Evolutionary conservation across 2,329 filamentous ascomycete species (phyloP), one percentile per base, ranked within the genome.

Genomic region (Pseudopyrenochaeta lycopersici): DNA sequence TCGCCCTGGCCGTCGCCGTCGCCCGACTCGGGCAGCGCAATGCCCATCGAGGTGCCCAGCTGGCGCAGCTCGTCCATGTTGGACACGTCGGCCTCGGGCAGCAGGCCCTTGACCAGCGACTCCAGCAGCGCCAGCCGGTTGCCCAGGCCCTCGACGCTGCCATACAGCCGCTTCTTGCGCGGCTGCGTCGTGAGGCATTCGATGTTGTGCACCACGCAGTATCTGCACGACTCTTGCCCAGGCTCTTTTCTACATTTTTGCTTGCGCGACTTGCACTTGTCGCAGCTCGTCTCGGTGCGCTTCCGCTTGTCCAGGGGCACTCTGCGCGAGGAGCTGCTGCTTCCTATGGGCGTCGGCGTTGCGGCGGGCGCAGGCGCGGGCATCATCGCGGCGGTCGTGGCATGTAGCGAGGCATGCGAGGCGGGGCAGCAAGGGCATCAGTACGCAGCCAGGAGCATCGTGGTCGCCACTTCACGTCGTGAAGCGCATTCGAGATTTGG

Each of bases 241-340:
- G 72, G 64, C 49, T 74, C 68, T 27, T 74, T 74, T 50, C 76
- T 67, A 66, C 78, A 81, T 63, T 80, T 80, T 53, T 80, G 78
- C 63, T 80, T 80, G 40, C 78, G 69, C 52, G 73, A 76, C 68
- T 80, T 80, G 73, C 78, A 80, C 53, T 78, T 77, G 66, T 81
- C 78, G 66, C 78, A 81, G 47, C 71, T 76, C 14, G 76, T 77
- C 58, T 80, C 78, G 45, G 78, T 78, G 20, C 78, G 71, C 58
- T 80, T 78, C 38, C 78, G 72, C 62, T 78, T 77, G 50, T 79
- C 77, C 40, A 75, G 70, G 5, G 78, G 78, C 11, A 80, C 77
- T 50, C 72, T 63, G 54, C 72, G 72, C 45, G 71, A 72, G 52
- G 71, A 72, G 52, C 51, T 73, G 66, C 30, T 44, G 56, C 45